Evolutionary conservation across 164 flowering plant species (phyloP).

Genomic region (Stephania cephalantha): DNA sequence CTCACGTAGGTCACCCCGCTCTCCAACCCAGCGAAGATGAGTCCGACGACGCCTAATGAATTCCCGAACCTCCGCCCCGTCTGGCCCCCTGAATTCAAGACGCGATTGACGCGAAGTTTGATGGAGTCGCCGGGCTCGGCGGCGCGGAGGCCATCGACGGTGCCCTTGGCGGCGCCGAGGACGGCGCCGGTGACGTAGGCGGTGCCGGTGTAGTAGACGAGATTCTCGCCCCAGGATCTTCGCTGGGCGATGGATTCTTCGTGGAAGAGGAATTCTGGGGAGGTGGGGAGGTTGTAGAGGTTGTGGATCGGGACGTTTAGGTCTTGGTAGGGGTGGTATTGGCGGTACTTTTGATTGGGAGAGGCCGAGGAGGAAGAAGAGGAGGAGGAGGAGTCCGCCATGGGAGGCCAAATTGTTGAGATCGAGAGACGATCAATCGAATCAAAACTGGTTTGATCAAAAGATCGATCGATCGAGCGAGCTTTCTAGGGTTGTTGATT

Average conservation of each 20-base stretch:
- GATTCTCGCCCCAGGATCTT: conserved; percentile 52
- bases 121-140: conserved; percentile 37
- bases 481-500: no score
- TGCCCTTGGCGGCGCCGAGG: conserved; percentile 38
- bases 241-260: conserved; percentile 41
- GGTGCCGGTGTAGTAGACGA: conserved; percentile 40
- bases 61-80: conserved; percentile 29
- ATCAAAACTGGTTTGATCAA: no score
- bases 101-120: conserved; percentile 43
- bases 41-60: conserved; percentile 38
- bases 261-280: conserved; percentile 50
- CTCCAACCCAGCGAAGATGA: conserved; percentile 56
- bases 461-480: no score
- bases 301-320: conserved; percentile 31
- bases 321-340: conserved; percentile 51
- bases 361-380: conserved; percentile 10
- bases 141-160: conserved; percentile 22
- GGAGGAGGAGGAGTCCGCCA: conserved; percentile 22
- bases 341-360: conserved; percentile 15
- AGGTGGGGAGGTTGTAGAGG: conserved; percentile 52
- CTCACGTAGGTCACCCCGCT: conserved; percentile 37
- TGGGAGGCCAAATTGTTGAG: neutral
- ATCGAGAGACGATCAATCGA: no score
- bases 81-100: conserved; percentile 39
- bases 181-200: conserved; percentile 45